Evolutionary conservation across 208 protist species (phyloP).

Genomic region (Borovskyia barvae): DNA sequence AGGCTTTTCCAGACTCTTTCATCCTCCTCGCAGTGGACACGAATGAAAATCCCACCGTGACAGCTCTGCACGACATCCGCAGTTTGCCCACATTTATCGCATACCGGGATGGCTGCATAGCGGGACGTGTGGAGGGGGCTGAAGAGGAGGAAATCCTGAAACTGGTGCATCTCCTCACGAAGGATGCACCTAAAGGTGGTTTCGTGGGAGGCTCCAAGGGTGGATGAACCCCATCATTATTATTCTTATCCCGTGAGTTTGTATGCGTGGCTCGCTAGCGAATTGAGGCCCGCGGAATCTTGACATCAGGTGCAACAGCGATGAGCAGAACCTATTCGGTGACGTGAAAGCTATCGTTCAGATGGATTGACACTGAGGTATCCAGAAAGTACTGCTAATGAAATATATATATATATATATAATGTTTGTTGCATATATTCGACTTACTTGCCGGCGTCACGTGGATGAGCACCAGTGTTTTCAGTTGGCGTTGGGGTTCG

Average conservation of each 20-base stretch:
- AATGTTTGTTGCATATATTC: too few species aligned
- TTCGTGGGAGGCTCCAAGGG: not conserved
- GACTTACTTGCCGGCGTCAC: too few species aligned
- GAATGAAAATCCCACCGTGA: slow-evolving; percentile 62
- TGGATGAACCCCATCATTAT: not conserved
- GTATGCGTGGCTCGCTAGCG: too few species aligned
- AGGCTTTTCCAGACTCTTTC: slow-evolving; percentile 8
- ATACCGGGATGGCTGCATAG: slow-evolving; percentile 65
- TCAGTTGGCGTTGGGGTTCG: not conserved
- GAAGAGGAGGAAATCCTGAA: slow-evolving; percentile 52
- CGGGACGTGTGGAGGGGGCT: slow-evolving; percentile 69
- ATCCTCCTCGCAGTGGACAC: slow-evolving; percentile 78
- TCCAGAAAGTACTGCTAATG: too few species aligned
- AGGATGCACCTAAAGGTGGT: not conserved
- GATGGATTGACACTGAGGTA: too few species aligned
- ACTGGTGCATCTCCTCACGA: slow-evolving; percentile 33
- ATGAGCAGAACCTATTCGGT: too few species aligned
- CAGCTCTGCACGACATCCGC: slow-evolving; percentile 79
- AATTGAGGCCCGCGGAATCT: too few species aligned
- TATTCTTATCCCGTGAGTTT: not conserved
- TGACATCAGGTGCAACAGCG: too few species aligned
- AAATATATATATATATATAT: too few species aligned
- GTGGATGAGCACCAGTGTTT: too few species aligned
- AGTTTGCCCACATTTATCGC: slow-evolving; percentile 86
- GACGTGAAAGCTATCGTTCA: too few species aligned